Conservation (phyloP, 306 rosid genomes). For the Trichosanthes truncata region DNA sequence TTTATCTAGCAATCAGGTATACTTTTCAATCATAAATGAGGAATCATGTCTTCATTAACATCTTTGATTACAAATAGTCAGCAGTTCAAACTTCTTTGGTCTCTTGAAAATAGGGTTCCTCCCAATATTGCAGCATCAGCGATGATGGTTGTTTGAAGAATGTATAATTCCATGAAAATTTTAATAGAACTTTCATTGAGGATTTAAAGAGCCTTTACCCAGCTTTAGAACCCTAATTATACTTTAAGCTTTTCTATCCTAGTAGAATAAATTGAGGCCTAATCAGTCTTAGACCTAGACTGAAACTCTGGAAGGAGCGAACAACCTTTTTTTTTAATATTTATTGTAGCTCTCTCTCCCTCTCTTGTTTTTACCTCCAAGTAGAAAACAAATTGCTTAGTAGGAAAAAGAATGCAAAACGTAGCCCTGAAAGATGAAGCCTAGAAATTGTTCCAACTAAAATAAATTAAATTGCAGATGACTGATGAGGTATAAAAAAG, state of each 20-base stretch:
- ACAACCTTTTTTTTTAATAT: neutral
- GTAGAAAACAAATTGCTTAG: neutral
- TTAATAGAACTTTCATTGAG: neutral
- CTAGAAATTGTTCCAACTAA: neutral
- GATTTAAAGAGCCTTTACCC: neutral
- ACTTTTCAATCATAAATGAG: neutral
- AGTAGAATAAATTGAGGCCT: neutral
- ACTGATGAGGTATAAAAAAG: too few species aligned
- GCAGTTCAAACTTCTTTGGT: neutral
- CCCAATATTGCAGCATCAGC: neutral
- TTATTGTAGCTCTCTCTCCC: neutral
- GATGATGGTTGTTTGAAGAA: neutral
- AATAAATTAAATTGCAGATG: too few species aligned
- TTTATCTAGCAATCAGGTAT: conserved; percentile 76
- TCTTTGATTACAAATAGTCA: neutral
- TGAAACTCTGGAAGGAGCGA: neutral
- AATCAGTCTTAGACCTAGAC: neutral
- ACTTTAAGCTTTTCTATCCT: neutral
- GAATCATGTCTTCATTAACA: neutral
- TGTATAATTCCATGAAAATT: neutral
- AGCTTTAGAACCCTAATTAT: neutral
- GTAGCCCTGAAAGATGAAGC: too few species aligned
- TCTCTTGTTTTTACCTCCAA: neutral
- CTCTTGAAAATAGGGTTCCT: neutral
- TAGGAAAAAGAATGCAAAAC: too few species aligned